These are phyloP conservation scores for Alternaria triticina DNA, from an alignment of 2,329 filamentous ascomycete species.

Conservation along the genomic window DNA sequence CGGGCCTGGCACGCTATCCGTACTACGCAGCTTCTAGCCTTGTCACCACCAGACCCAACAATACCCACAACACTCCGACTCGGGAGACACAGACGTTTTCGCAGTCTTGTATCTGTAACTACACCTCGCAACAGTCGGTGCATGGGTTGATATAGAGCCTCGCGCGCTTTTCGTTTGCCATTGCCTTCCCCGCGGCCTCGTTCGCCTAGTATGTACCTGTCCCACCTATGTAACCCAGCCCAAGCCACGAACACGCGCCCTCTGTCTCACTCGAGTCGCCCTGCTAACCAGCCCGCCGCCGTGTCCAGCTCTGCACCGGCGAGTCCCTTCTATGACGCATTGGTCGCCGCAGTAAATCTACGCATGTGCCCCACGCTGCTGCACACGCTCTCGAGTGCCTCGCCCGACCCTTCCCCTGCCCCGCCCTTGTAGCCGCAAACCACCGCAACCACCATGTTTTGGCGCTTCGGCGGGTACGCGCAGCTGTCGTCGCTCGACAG, in stretches of 20 bases:
- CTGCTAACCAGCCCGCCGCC: constrained; percentile 13
- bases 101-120: constrained; percentile 26
- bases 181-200: constrained; percentile 14
- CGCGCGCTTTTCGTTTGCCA: constrained; percentile 18
- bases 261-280: constrained; percentile 15
- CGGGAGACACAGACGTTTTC: neutral
- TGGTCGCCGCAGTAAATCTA: constrained; percentile 18
- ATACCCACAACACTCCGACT: constrained; percentile 12
- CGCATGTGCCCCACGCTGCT: constrained; percentile 31
- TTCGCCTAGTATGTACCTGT: constrained; percentile 31
- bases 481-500: constrained; percentile 96
- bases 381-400: constrained; percentile 35
- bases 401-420: constrained; percentile 32
- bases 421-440: constrained; percentile 33
- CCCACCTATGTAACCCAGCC: constrained; percentile 22
- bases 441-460: constrained; percentile 81
- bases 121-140: constrained; percentile 15
- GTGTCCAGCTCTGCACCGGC: constrained; percentile 16
- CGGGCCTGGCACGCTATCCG: constrained; percentile 9
- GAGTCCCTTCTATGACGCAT: constrained; percentile 22
- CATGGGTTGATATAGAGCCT: constrained; percentile 22
- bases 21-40: constrained; percentile 15
- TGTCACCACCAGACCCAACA: constrained; percentile 14
- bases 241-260: constrained; percentile 18
- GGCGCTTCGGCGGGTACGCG: constrained; percentile 98